A percentile compares a stretch with the other conserved stretches of the same genome.
These are phyloP conservation scores for Pseudopyrenochaeta lycopersici DNA, from an alignment of 2,329 filamentous ascomycete species.

Conservation along the genomic window DNA sequence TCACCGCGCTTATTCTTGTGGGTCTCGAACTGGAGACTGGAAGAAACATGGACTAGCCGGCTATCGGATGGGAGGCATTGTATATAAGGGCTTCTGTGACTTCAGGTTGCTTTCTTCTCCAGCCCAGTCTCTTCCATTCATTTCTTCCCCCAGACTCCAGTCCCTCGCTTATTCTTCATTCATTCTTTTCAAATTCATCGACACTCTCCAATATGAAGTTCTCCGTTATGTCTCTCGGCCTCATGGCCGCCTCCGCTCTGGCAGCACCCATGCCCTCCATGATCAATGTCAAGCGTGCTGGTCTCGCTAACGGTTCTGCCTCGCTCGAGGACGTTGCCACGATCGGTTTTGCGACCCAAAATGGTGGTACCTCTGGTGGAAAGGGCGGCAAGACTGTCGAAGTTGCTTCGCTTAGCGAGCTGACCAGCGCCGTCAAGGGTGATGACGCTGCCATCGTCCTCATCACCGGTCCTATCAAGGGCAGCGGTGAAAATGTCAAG, in stretches of 20 bases:
- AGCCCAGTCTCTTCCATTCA: slow-evolving; percentile 29
- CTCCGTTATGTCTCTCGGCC: slow-evolving; percentile 38
- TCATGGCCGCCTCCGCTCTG: slow-evolving; percentile 42
- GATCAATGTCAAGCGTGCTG: slow-evolving; percentile 25
- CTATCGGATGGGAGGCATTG: not conserved
- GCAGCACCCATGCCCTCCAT: slow-evolving; percentile 42
- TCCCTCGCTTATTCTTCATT: slow-evolving; percentile 22
- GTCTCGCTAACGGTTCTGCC: slow-evolving; percentile 37
- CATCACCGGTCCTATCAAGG: slow-evolving; percentile 57
- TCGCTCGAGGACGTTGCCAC: slow-evolving; percentile 37
- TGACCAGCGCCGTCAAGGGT: slow-evolving; percentile 56
- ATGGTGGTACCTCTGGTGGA: slow-evolving; percentile 52
- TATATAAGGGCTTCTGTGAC: slow-evolving; percentile 18
- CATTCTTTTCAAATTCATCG: slow-evolving; percentile 21
- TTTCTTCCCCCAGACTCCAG: slow-evolving; percentile 14
- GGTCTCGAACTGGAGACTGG: slow-evolving; percentile 11
- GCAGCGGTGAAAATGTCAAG: slow-evolving; percentile 52
- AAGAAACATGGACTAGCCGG: not conserved
- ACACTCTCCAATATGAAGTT: slow-evolving; percentile 37
- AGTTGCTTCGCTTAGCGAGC: slow-evolving; percentile 48
- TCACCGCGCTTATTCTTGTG: slow-evolving; percentile 11
- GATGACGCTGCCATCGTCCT: slow-evolving; percentile 57
- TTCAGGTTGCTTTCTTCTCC: slow-evolving; percentile 9
- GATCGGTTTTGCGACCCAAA: slow-evolving; percentile 44
- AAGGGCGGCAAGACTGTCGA: slow-evolving; percentile 46